These are phyloP conservation scores for Suillus decipiens DNA, from an alignment of 768 basidiomycete species.

Conservation along the genomic window DNA sequence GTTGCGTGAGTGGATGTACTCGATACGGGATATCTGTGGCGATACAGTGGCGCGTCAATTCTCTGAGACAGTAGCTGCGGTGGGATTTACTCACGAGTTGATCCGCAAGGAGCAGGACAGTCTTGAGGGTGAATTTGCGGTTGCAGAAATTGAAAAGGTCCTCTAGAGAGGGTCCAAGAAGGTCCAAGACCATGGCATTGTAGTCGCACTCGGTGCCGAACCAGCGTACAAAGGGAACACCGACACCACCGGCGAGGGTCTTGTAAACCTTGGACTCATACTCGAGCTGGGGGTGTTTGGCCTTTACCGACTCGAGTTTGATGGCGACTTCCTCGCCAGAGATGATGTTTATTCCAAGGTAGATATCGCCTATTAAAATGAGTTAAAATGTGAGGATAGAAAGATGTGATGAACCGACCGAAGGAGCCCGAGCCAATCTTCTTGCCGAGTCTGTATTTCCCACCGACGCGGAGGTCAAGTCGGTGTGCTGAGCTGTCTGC, in stretches of 20 bases:
- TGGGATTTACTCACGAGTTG: conserved; percentile 70
- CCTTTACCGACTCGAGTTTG: conserved; percentile 99
- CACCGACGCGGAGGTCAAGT: conserved; percentile 87
- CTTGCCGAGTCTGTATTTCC: conserved; percentile 97
- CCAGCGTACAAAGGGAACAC: conserved; percentile 97
- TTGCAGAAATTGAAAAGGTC: conserved; percentile 95
- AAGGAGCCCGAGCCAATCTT: conserved; percentile 99
- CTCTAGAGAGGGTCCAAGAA: conserved; percentile 89
- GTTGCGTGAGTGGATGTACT: conserved; percentile 99
- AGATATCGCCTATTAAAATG: conserved; percentile 80
- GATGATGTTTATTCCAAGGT: conserved; percentile 99
- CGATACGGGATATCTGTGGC: conserved; percentile 91
- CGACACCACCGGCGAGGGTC: conserved; percentile 98
- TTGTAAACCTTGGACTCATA: conserved; percentile 96
- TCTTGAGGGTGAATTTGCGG: conserved; percentile 97
- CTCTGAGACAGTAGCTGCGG: conserved; percentile 24
- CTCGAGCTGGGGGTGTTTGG: conserved; percentile 99
- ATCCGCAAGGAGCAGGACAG: conserved; percentile 93
- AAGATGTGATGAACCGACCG: conserved; percentile 53
- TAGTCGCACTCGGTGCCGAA: conserved; percentile 97
- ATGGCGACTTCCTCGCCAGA: conserved; percentile 99
- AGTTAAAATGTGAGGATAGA: conserved; percentile 14
- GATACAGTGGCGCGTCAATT: conserved; percentile 41
- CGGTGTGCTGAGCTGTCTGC: conserved; percentile 71
- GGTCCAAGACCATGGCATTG: conserved; percentile 99